Percentiles rank a stretch among this genome's conserved stretches.
Evolutionary conservation across 306 rosid genomes (phyloP).

Genomic region (Ormosia emarginata): DNA sequence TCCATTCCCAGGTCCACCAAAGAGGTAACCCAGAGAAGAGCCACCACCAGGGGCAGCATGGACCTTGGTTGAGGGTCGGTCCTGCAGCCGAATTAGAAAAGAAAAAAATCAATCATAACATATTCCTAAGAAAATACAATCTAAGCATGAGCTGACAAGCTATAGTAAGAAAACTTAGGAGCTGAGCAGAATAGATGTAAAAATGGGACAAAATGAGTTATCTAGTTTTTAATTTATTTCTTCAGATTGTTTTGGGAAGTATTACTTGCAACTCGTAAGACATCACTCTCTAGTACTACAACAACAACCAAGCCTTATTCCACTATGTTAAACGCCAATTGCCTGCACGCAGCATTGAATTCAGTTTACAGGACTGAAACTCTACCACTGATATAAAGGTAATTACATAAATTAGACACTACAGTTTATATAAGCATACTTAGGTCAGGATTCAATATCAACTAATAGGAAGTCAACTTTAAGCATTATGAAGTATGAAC

Average conservation of each 20-base stretch:
- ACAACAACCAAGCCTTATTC: not conserved
- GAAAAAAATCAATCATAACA: not conserved
- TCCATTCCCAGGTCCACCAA: constrained; percentile 63
- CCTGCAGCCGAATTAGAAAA: constrained; percentile 47
- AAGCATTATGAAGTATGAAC: not conserved
- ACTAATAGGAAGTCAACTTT: not conserved
- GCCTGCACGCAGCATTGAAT: not conserved
- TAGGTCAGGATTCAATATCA: not conserved
- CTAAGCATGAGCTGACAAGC: not conserved
- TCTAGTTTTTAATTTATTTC: constrained; percentile 8
- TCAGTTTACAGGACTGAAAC: not conserved
- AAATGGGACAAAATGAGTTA: not conserved
- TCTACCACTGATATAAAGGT: not conserved
- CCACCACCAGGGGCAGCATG: constrained; percentile 99
- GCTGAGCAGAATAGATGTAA: not conserved
- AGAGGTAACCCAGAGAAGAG: constrained; percentile 91
- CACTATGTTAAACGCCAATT: not conserved
- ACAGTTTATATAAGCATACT: not conserved
- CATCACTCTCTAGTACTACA: not conserved
- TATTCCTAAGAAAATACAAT: not conserved
- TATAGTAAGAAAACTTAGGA: not conserved
- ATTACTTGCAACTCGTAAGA: not conserved
- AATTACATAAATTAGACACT: not conserved
- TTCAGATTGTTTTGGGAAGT: not conserved
- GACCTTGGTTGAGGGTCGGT: constrained; percentile 98